Conservation (phyloP, 1,139 yeast genomes). For the Protomyces pachydermus region DNA sequence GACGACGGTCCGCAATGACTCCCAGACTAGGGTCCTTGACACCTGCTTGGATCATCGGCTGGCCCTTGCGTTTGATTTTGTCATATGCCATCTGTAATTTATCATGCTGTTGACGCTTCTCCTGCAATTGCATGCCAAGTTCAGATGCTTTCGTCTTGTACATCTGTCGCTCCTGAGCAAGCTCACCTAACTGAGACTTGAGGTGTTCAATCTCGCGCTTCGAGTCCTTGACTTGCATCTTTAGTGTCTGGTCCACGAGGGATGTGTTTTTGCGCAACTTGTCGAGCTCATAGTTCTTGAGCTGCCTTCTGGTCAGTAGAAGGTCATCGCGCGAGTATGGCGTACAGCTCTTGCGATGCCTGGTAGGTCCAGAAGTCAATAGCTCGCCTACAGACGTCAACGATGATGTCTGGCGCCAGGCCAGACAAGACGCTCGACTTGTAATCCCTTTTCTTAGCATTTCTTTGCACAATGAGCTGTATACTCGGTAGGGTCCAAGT, state of each 20-base stretch:
- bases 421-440: slow-evolving; percentile 32
- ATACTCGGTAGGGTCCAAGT: slow-evolving; percentile 31
- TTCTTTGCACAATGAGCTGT: not conserved
- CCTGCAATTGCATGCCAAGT: slow-evolving; percentile 27
- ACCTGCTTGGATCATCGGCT: not conserved
- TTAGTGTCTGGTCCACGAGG: slow-evolving; percentile 19
- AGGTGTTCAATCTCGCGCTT: slow-evolving; percentile 27
- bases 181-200: slow-evolving; percentile 6
- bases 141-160: slow-evolving; percentile 22
- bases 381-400: slow-evolving; percentile 30
- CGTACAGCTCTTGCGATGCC: slow-evolving; percentile 31
- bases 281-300: slow-evolving; percentile 26
- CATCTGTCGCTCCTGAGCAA: slow-evolving; percentile 20
- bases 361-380: slow-evolving; percentile 32
- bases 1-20: not conserved
- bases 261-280: slow-evolving; percentile 27
- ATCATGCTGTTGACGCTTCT: slow-evolving; percentile 28
- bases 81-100: slow-evolving; percentile 31
- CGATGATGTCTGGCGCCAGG: slow-evolving; percentile 30
- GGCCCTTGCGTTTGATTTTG: slow-evolving; percentile 28
- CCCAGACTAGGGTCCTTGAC: not conserved
- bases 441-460: slow-evolving; percentile 26
- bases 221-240: slow-evolving; percentile 26
- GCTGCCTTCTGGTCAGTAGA: not conserved
- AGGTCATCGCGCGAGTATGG: not conserved